Evolutionary conservation across 495 filamentous ascomycete genomes (phyloP).

Genomic region (Lichina pygmaea): DNA sequence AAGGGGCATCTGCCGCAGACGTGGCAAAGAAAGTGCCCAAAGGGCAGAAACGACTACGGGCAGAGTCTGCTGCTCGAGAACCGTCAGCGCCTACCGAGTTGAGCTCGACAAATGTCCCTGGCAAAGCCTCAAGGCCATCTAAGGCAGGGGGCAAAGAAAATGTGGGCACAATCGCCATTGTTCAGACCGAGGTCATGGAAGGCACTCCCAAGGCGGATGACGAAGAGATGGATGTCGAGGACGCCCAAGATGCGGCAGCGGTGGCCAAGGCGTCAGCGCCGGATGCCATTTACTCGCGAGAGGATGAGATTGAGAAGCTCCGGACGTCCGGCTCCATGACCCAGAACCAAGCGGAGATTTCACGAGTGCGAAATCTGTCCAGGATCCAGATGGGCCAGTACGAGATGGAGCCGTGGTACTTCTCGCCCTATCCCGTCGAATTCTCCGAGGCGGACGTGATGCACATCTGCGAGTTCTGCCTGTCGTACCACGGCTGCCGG

Average conservation of each 20-base stretch:
- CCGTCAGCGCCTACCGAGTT: conserved; percentile 29
- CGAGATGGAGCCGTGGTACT: conserved; percentile 95
- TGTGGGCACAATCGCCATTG: conserved; percentile 23
- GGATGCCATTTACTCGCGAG: conserved; percentile 36
- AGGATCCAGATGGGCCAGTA: conserved; percentile 79
- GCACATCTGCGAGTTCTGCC: conserved; percentile 94
- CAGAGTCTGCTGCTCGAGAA: conserved; percentile 23
- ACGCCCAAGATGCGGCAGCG: conserved; percentile 31
- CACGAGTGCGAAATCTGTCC: conserved; percentile 78
- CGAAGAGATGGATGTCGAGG: conserved; percentile 34
- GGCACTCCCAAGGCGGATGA: conserved; percentile 29
- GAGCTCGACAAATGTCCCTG: conserved; percentile 18
- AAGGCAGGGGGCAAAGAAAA: conserved; percentile 41
- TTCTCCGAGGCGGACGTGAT: conserved; percentile 70
- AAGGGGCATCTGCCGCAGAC: conserved; percentile 12
- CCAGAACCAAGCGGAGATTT: conserved; percentile 90
- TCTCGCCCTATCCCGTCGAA: conserved; percentile 78
- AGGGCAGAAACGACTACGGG: conserved; percentile 28
- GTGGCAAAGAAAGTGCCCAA: conserved; percentile 17
- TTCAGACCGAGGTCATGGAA: conserved; percentile 16
- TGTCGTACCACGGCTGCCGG: conserved; percentile 60
- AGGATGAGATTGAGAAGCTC: conserved; percentile 88
- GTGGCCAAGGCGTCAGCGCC: conserved; percentile 22
- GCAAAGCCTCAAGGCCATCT: conserved; percentile 22
- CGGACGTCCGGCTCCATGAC: conserved; percentile 92